phyloP scores from a whole-genome alignment of 2,329 filamentous ascomycete species.

The Calonectria fujianensis region DNA sequence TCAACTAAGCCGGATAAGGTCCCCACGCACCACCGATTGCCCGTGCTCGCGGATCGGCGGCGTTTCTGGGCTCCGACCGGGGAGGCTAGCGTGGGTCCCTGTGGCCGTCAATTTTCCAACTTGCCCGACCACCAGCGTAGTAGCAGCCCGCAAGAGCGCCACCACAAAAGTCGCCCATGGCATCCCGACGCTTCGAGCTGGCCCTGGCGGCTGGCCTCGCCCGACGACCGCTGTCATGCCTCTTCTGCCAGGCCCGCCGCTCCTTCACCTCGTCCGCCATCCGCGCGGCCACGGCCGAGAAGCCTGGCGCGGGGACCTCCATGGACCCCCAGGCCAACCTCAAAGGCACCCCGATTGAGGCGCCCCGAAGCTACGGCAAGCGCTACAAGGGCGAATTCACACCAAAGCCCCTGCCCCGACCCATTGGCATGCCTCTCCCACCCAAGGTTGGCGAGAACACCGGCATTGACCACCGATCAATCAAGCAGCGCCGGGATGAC shows the following conservation, averaged over 20 bases:
- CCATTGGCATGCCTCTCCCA: constrained; percentile 87
- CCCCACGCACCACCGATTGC: constrained; percentile 47
- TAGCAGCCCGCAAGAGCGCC: constrained; percentile 39
- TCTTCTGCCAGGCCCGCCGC: constrained; percentile 71
- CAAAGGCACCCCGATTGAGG: constrained; percentile 71
- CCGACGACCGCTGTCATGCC: constrained; percentile 64
- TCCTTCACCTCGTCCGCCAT: constrained; percentile 67
- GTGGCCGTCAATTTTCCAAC: constrained; percentile 50
- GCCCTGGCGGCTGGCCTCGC: constrained; percentile 54
- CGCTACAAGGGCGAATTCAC: constrained; percentile 71
- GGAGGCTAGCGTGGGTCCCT: constrained; percentile 22
- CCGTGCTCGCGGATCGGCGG: constrained; percentile 44
- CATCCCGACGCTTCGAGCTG: constrained; percentile 58
- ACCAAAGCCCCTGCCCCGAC: constrained; percentile 78
- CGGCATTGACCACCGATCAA: constrained; percentile 80
- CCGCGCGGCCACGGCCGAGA: constrained; percentile 56
- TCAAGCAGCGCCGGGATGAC: constrained; percentile 83
- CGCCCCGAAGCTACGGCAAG: constrained; percentile 76
- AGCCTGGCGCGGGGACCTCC: constrained; percentile 60
- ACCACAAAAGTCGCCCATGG: constrained; percentile 51
- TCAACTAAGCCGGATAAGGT: constrained; percentile 49
- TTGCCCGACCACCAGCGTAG: constrained; percentile 26
- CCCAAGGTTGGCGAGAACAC: constrained; percentile 88
- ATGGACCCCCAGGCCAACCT: constrained; percentile 63
- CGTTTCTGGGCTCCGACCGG: constrained; percentile 41